Conservation (phyloP, 2,329 filamentous ascomycete species). For the Penicillium sp. region DNA sequence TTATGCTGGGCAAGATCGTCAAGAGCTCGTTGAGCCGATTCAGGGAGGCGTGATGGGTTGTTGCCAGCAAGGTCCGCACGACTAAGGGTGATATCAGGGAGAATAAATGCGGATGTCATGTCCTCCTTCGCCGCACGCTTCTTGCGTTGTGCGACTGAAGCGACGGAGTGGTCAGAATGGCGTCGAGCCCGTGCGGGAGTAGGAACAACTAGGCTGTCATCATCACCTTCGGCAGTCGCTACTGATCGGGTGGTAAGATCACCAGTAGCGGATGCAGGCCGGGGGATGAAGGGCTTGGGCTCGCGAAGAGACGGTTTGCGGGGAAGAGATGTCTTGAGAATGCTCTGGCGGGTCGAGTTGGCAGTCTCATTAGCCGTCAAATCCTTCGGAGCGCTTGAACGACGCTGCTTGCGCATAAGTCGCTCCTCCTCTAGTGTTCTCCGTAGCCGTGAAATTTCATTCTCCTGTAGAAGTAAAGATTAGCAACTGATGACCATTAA, state of each 20-base stretch:
- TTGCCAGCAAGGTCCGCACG: constrained; percentile 33
- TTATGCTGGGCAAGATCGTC: constrained; percentile 54
- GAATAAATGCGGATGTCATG: constrained; percentile 67
- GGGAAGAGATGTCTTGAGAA: constrained; percentile 42
- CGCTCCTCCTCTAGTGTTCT: constrained; percentile 61
- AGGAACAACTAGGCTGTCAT: constrained; percentile 33
- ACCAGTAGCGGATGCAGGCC: constrained; percentile 40
- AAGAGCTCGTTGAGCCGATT: constrained; percentile 46
- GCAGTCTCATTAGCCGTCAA: constrained; percentile 45
- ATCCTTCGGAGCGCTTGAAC: constrained; percentile 36
- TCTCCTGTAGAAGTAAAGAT: constrained; percentile 30
- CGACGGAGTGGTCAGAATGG: constrained; percentile 51
- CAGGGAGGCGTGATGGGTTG: constrained; percentile 40
- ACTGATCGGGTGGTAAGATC: constrained; percentile 39
- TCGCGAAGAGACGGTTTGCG: constrained; percentile 63
- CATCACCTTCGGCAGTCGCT: constrained; percentile 33
- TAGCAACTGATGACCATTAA: constrained; percentile 7
- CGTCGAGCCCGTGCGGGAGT: constrained; percentile 37
- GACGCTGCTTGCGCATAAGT: constrained; percentile 47
- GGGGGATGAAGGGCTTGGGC: constrained; percentile 40
- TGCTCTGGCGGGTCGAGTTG: constrained; percentile 41
- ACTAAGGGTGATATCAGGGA: constrained; percentile 64
- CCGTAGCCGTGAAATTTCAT: constrained; percentile 58
- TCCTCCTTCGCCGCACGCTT: constrained; percentile 54
- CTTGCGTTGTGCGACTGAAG: constrained; percentile 55